These are phyloP conservation scores for Apodospora peruviana DNA, from an alignment of 495 filamentous ascomycete species.

Conservation along the genomic window DNA sequence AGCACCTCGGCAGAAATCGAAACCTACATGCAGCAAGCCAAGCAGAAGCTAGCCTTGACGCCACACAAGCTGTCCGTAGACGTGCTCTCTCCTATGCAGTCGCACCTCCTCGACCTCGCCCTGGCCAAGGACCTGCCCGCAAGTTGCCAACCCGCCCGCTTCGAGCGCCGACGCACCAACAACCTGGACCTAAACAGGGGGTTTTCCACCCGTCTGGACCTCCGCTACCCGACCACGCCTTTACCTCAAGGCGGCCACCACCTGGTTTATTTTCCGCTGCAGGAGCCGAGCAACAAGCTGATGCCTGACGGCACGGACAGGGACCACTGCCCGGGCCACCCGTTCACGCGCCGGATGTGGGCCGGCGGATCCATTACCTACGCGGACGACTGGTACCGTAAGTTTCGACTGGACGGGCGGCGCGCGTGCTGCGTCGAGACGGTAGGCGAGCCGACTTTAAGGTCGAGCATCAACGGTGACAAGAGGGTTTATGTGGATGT, in stretches of 20 bases:
- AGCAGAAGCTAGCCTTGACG: conserved; percentile 30
- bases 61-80: conserved; percentile 55
- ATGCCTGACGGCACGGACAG: conserved; percentile 68
- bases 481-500: conserved; percentile 42
- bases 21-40: conserved; percentile 9
- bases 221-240: no score
- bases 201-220: no score
- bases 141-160: neutral
- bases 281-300: conserved; percentile 47
- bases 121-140: conserved; percentile 53
- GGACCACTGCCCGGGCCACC: conserved; percentile 57
- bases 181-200: no score
- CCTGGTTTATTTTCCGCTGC: conserved; percentile 65
- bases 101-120: conserved; percentile 58
- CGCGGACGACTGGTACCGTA: conserved; percentile 5
- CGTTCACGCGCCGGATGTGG: conserved; percentile 73
- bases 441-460: conserved; percentile 49
- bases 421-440: conserved; percentile 57
- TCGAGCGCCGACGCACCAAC: no score
- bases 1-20: conserved; percentile 3
- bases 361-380: conserved; percentile 57
- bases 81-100: conserved; percentile 57
- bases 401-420: conserved; percentile 41
- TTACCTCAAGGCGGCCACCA: conserved; percentile 69
- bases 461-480: conserved; percentile 12